These are phyloP conservation scores for Rhodotorula taiwanensis DNA, from an alignment of 768 basidiomycete species.

Conservation along the genomic window DNA sequence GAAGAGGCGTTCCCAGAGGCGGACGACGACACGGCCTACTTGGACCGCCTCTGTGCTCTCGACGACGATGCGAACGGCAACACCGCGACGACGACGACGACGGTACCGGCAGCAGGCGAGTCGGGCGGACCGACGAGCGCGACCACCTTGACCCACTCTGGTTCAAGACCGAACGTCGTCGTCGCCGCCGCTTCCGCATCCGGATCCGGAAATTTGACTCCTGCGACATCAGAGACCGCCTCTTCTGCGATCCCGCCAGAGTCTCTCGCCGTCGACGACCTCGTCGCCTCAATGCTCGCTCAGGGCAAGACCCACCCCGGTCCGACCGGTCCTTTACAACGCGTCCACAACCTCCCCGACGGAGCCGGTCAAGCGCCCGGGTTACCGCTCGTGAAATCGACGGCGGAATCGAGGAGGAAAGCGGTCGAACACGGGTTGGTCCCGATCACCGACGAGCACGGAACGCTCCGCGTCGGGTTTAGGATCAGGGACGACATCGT, in stretches of 20 bases:
- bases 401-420: neutral
- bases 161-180: too few relatives aligned
- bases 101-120: neutral
- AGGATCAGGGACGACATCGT: neutral
- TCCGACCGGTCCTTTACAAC: neutral
- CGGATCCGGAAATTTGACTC: too few relatives aligned
- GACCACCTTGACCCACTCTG: too few relatives aligned
- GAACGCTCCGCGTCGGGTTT: neutral
- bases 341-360: neutral
- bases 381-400: neutral
- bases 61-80: neutral
- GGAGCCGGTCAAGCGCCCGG: neutral
- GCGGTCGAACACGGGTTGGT: neutral
- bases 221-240: neutral
- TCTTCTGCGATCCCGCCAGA: neutral
- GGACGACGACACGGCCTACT: neutral
- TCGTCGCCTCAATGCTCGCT: neutral
- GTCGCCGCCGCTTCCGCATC: too few relatives aligned
- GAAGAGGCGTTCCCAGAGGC: neutral
- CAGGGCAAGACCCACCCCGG: neutral
- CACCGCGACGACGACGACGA: neutral
- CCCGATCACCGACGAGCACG: conserved; percentile 1
- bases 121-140: neutral
- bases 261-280: neutral
- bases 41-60: neutral